Percentiles rank a stretch among this genome's conserved stretches.
Evolutionary conservation across 163 green algal genomes (phyloP).

Genomic region (Prototheca cutis): DNA sequence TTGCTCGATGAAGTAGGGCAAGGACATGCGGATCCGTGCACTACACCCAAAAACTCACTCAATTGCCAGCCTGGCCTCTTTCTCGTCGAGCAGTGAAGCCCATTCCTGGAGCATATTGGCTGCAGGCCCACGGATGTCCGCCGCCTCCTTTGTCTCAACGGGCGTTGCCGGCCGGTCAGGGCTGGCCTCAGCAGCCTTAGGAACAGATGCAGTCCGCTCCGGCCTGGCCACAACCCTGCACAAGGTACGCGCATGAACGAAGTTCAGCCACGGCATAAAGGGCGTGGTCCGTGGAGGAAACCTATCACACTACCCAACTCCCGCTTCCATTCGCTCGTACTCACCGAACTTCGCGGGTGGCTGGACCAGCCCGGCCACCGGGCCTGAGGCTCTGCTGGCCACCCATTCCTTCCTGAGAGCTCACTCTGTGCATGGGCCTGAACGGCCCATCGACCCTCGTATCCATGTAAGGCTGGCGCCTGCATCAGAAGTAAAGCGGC

Average conservation of each 20-base stretch:
- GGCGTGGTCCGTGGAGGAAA: no score
- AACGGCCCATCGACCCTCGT: constrained; percentile 40
- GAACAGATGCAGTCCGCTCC: no score
- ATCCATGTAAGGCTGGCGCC: constrained; percentile 14
- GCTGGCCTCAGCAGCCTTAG: neutral
- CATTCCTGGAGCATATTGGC: neutral
- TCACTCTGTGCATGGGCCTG: constrained; percentile 31
- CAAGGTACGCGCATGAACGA: no score
- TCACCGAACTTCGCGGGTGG: neutral
- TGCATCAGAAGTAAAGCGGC: constrained; percentile 1
- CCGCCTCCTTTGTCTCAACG: no score
- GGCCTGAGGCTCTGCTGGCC: constrained; percentile 16
- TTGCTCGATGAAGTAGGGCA: no score
- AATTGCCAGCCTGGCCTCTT: neutral
- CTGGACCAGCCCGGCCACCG: constrained; percentile 22
- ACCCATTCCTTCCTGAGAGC: constrained; percentile 24
- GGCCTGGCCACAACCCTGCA: no score
- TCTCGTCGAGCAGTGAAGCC: neutral
- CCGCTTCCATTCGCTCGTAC: no score
- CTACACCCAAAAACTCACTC: neutral
- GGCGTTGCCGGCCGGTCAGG: no score
- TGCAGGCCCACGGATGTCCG: neutral
- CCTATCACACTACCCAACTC: no score
- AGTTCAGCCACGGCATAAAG: no score
- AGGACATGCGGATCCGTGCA: no score